Base-by-base conservation (phyloP, 2,329 filamentous ascomycete species). In the Botrytis hyacinthi region DNA sequence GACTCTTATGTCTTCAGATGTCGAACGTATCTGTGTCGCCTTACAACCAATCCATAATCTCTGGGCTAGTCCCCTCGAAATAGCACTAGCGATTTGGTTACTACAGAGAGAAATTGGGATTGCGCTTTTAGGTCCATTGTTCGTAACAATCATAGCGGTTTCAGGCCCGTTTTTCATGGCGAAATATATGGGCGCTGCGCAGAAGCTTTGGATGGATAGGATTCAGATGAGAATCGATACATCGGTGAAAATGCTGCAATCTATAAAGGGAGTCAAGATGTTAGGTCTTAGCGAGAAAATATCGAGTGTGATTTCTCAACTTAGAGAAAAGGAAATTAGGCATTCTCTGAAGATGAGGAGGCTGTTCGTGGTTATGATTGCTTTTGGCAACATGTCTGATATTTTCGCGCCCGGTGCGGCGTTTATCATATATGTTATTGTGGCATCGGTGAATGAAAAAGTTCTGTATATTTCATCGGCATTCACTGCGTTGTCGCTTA, bases 1-100 rank as follows among this genome's bases (percentile, higher is more conserved):
- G 10, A 86, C 84, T 1, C 79, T 86, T 6, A 86, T 87, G 84
- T 84, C 82, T n/a, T 82, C 84, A 0, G 77, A 79, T 62, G 81
- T 87, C 9, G 75, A 77, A 54, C 29, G 54, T 5, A 35, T 59
- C 8, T 32, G 54, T 32, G n/a, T 57, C 16, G n/a, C 54, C 0
- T 74, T 80, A 20, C 75, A 77, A 0, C 71, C 75, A 0, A 71
- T 84, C 1, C 80, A 83, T 75, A 82, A 83, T 5, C 77, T 82
- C n/a, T 85, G 83, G 83, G 81, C 83, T 3, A 79, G 79, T 32
- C 65, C 82, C 1, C 73, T 85, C 14, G 83, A 85, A 29, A 75
- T 84, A 14, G 79, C 77, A 0, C 71, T 85, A 22, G 82, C 80
- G 0, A 78, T 83, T 3, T 84, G 80, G 63, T 71, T 85, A 3